Percentiles rank a stretch among this genome's conserved stretches.
These are phyloP conservation scores for Linnemannia schmuckeri DNA, from an alignment of 192 early-diverging fungal species.

Conservation along the genomic window DNA sequence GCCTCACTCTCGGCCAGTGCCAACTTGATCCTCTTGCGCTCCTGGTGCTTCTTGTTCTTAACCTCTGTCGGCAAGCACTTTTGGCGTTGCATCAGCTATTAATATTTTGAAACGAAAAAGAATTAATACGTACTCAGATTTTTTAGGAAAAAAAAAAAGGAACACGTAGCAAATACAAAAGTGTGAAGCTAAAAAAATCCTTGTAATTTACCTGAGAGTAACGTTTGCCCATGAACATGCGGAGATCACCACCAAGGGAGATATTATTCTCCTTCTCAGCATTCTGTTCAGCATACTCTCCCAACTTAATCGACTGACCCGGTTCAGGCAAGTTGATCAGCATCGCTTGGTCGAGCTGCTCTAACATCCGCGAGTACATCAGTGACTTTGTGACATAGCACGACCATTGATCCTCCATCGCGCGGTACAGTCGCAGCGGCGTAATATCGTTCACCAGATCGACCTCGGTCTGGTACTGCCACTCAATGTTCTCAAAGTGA, in stretches of 20 bases:
- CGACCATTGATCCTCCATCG: slow-evolving; percentile 64
- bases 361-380: slow-evolving; percentile 61
- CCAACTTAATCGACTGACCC: slow-evolving; percentile 24
- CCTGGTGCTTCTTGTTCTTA: slow-evolving; percentile 39
- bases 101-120: neutral
- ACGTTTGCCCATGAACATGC: slow-evolving; percentile 57
- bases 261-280: slow-evolving; percentile 45
- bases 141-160: neutral
- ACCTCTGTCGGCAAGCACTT: slow-evolving; percentile 50
- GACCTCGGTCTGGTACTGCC: slow-evolving; percentile 68
- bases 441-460: slow-evolving; percentile 41
- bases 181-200: neutral
- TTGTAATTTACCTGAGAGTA: slow-evolving; percentile 37
- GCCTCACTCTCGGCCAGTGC: slow-evolving; percentile 11
- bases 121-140: neutral
- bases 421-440: slow-evolving; percentile 54
- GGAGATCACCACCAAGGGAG: slow-evolving; percentile 49
- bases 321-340: slow-evolving; percentile 37
- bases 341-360: slow-evolving; percentile 43
- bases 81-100: slow-evolving; percentile 51
- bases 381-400: slow-evolving; percentile 63
- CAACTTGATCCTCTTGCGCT: slow-evolving; percentile 41
- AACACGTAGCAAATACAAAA: neutral
- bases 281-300: slow-evolving; percentile 42
- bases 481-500: slow-evolving; percentile 73